Percentiles rank a stretch among this genome's conserved stretches.
These are phyloP conservation scores for Laguncularia racemosa DNA, from an alignment of 345 rosid genomes.

Conservation along the genomic window DNA sequence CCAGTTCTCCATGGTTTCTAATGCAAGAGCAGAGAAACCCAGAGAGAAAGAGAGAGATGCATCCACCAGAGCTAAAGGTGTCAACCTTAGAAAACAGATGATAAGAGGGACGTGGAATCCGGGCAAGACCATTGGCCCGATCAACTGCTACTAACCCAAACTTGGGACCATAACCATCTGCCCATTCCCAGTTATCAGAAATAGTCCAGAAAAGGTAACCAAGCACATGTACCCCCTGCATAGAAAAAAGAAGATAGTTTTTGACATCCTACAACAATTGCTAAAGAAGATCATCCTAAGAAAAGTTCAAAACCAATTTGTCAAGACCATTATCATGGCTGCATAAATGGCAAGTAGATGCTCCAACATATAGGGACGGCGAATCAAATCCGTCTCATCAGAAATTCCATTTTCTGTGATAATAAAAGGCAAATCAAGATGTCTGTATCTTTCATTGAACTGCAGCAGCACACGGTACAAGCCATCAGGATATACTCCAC, in stretches of 20 bases:
- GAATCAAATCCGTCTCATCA: constrained; percentile 83
- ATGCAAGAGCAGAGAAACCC: too few species aligned
- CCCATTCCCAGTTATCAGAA: constrained; percentile 99
- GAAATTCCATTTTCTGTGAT: constrained; percentile 84
- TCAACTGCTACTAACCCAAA: constrained; percentile 91
- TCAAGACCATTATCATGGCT: constrained; percentile 62
- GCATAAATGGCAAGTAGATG: constrained; percentile 87
- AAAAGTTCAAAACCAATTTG: constrained; percentile 12
- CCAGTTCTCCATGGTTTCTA: too few species aligned
- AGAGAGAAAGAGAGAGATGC: not conserved
- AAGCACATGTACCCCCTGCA: constrained; percentile 77
- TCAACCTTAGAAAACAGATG: constrained; percentile 75
- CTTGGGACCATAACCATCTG: constrained; percentile 98
- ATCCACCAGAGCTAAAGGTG: not conserved
- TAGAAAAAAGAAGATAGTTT: constrained; percentile 4
- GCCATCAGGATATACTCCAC: constrained; percentile 96
- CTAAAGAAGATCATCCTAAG: not conserved
- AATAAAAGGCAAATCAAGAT: constrained; percentile 72
- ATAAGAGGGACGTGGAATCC: constrained; percentile 76
- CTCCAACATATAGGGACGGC: constrained; percentile 77
- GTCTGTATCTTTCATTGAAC: constrained; percentile 82
- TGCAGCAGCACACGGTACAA: constrained; percentile 60
- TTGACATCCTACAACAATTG: not conserved
- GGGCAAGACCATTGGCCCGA: constrained; percentile 60
- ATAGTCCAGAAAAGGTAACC: constrained; percentile 96